Conservation (phyloP, 129 eudicot genomes). For the Centella asiatica region DNA sequence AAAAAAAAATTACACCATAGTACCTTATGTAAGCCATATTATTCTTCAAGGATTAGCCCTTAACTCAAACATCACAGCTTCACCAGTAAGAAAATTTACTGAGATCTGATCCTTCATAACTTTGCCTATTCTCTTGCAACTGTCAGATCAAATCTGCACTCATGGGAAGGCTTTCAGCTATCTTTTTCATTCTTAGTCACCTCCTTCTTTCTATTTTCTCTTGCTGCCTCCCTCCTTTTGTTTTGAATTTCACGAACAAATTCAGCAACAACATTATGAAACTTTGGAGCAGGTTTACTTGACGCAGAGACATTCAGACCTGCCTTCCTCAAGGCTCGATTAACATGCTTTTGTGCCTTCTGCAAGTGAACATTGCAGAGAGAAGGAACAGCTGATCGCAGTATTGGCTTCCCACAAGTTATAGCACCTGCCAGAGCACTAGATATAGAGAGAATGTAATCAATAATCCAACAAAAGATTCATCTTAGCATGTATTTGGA, state of each 20-base stretch:
- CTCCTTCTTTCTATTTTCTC: conserved; percentile 20
- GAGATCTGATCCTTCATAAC: too few species aligned
- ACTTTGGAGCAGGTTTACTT: conserved; percentile 34
- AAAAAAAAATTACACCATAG: too few species aligned
- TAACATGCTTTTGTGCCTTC: conserved; percentile 42
- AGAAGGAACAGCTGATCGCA: conserved; percentile 41
- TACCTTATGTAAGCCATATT: too few species aligned
- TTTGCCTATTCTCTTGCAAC: too few species aligned
- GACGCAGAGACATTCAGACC: conserved; percentile 32
- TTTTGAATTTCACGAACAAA: conserved; percentile 47
- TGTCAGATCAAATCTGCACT: not conserved
- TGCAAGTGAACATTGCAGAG: conserved; percentile 34
- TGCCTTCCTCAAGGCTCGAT: conserved; percentile 48
- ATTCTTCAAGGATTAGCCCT: too few species aligned
- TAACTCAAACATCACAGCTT: too few species aligned
- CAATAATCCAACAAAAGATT: not conserved
- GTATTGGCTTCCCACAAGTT: conserved; percentile 48
- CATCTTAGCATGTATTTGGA: not conserved
- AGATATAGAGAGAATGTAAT: conserved; percentile 4
- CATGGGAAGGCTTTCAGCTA: conserved; percentile 14
- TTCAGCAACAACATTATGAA: conserved; percentile 44
- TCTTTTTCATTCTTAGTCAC: conserved; percentile 29
- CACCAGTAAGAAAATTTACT: too few species aligned
- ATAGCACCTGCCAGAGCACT: conserved; percentile 38
- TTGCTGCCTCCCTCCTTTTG: conserved; percentile 31